Percentiles rank a stretch among this genome's conserved stretches.
phyloP scores from a whole-genome alignment of 768 basidiomycete species.

The Macrolepiota fuliginosa region DNA sequence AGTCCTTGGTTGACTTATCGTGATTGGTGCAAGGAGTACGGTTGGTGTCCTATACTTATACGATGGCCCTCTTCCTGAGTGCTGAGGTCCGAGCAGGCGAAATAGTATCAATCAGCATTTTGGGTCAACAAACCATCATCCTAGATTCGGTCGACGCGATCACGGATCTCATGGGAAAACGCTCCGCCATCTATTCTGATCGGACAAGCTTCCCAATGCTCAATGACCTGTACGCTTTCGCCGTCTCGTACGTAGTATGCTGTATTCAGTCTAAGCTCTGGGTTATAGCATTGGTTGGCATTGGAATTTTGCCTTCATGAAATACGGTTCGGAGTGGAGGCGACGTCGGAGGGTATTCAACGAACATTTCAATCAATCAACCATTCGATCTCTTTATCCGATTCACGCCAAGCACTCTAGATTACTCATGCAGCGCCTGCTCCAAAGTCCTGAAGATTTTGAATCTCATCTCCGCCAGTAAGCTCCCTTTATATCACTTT shows the following conservation, averaged over 20 bases:
- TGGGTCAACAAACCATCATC: background rate
- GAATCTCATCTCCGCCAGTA: constrained; percentile 1
- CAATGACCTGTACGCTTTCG: constrained; percentile 13
- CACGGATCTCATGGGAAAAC: constrained; percentile 6
- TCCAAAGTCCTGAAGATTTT: background rate
- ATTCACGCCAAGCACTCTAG: constrained; percentile 10
- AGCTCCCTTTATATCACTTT: background rate
- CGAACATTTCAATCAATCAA: constrained; percentile 11
- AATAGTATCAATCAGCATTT: background rate
- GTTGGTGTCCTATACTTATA: constrained; percentile 14
- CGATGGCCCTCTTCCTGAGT: background rate
- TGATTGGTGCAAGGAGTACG: constrained; percentile 36
- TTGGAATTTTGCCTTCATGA: constrained; percentile 1
- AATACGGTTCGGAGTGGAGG: constrained; percentile 4
- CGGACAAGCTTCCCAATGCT: constrained; percentile 13
- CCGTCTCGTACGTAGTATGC: background rate
- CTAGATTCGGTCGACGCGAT: background rate
- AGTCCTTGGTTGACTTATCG: constrained; percentile 35
- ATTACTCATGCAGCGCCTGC: background rate
- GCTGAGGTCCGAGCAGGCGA: background rate
- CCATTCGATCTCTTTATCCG: constrained; percentile 36
- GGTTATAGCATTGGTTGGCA: background rate
- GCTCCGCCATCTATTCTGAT: constrained; percentile 33
- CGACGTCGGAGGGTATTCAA: constrained; percentile 5
- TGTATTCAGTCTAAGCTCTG: background rate